Base-by-base conservation (phyloP, 2,329 filamentous ascomycete genomes). In the Calonectria crousiana region DNA sequence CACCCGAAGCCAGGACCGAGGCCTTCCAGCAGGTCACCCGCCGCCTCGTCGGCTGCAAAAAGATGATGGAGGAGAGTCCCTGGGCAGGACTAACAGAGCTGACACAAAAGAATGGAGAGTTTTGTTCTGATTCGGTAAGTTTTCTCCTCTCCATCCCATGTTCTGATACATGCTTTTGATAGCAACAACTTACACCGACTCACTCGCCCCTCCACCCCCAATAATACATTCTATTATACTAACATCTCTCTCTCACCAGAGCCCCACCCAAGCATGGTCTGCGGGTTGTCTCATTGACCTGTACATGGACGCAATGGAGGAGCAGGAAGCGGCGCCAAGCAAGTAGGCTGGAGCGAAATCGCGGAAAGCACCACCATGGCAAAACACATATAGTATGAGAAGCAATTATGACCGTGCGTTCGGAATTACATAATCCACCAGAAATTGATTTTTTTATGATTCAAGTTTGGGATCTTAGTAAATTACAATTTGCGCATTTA, bases 251-350 rank as follows among this genome's bases (percentile, higher is more conserved):
- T 16, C n/a, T 58, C 30, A 36, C 58, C 82, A 97, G 93, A 97
- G 94, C 68, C 97, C 97, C 32, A 98, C 97, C 0, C 97, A 99
- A 85, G 94, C 97, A 68, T 99, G 97, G 97, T 98, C 95, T 68
- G 95, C 97, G 36, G 94, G 95, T 28, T 98, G 97, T 84, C 88
- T 99, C 82, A 95, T 99, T 81, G 97, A 99, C 86, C 86, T 99
- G 77, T 99, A 98, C 87, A 96, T 98, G 89, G 97, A 99, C 84
- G 96, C 95, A 23, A 89, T 90, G 32, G 90, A 90, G 77, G 88
- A 88, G 78, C 88, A 90, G 78, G 83, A 78, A 34, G 69, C 73
- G 62, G 32, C 32, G 2, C 36, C 26, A 9, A 60, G 30, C 26
- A 69, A 64, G 34, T 36, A 74, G 62, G 60, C 52, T 47, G 71